Conservation (phyloP, 805 yeast genomes). For the Saturnispora serradocipensis region DNA sequence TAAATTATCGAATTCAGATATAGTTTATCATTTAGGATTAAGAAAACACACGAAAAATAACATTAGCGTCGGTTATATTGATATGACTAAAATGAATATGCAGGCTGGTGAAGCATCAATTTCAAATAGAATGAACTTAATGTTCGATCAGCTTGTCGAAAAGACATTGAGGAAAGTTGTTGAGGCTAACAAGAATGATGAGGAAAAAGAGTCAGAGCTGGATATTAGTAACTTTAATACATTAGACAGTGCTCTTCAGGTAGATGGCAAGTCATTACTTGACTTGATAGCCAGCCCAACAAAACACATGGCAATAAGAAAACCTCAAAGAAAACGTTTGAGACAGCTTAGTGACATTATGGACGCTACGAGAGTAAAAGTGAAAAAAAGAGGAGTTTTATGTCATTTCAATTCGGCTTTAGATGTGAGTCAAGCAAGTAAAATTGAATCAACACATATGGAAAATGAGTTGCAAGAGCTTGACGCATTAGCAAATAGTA, state of each 20-base stretch:
- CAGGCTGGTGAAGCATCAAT: background rate
- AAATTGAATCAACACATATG: background rate
- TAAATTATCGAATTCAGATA: background rate
- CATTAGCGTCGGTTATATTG: constrained; percentile 8
- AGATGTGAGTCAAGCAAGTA: constrained; percentile 1
- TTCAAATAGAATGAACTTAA: background rate
- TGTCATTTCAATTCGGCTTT: background rate
- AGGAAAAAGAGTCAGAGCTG: background rate
- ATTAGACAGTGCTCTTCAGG: background rate
- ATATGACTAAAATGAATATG: background rate
- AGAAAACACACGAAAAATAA: background rate
- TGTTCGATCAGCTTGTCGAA: constrained; percentile 1
- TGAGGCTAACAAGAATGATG: background rate
- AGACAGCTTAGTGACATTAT: background rate
- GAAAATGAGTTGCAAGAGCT: constrained; percentile 3
- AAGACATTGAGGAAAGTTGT: background rate
- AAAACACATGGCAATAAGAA: background rate
- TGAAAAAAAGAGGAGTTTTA: background rate
- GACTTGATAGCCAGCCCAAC: constrained; percentile 1
- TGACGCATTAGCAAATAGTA: constrained; percentile 19
- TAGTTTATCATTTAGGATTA: constrained; percentile 6
- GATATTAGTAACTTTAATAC: background rate
- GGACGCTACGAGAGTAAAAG: constrained; percentile 14
- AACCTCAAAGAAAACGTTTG: background rate
- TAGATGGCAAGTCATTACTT: constrained; percentile 3